Evolutionary conservation across 2,329 filamentous ascomycete species (phyloP), one percentile per base, ranked within the genome.

Genomic region (Neonectria ditissima): DNA sequence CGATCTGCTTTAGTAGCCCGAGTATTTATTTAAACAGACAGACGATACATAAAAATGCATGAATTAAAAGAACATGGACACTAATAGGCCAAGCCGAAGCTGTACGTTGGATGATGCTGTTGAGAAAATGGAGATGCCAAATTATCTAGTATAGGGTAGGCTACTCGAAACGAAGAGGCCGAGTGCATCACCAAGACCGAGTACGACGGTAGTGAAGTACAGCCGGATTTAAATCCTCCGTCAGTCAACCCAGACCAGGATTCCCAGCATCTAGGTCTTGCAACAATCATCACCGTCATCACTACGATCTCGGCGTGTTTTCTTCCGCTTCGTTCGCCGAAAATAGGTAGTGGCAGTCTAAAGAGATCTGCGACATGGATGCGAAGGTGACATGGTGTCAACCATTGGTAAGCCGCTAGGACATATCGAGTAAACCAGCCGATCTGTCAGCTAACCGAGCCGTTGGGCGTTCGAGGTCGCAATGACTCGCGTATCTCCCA

Each of bases 341-440:
- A 26, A 32, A 30, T 32, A 32, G 9, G n/a, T 50, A 41, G 37
- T 11, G n/a, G 37, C n/a, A 32, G 47, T 32, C 26, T 50, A 50
- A 50, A 50, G n/a, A 1, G 47, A 50, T 50, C 47, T 32, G 8
- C 47, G 26, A n/a, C 47, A 50, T 13, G 47, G 47, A 50, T 50
- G 10, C 7, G 5, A 20, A 20, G 26, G 14, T 20, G 47, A 20
- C n/a, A 32, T 20, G n/a, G 16, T 30, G 47, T 50, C 26, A 20
- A 18, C 14, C 47, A 32, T 32, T 7, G 10, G n/a, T 20, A 18
- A 50, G 28, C 47, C 47, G 26, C 47, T 50, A 50, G 47, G n/a
- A 32, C 47, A 18, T 2, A 50, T 32, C n/a, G 26, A 50, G 47
- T 13, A 50, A 34, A 32, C 47, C 11, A 50, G 47, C 28, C 47